Evolutionary conservation across 2,329 filamentous ascomycete species (phyloP), one percentile per base, ranked within the genome.

Genomic region (Escovopsis sp.): DNA sequence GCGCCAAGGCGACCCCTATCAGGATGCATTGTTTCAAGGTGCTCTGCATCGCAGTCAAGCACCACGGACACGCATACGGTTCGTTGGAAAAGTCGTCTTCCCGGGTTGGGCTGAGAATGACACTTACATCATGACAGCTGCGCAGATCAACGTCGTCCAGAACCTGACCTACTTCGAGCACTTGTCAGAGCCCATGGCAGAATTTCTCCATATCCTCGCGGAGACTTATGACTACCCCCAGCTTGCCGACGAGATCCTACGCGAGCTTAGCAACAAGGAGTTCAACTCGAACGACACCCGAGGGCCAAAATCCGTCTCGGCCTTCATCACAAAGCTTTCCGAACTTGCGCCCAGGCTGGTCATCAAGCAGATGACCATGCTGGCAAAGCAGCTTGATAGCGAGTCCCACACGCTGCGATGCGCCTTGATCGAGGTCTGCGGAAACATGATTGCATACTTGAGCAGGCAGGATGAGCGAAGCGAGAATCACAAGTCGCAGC

Each of bases 151-250:
- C 38, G 94, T 98, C 55, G 88, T 96, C 43, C 91, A 98, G 61
- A 96, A 91, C 57, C 66, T 98, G 51, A 94, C 91, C 5, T 98
- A 98, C 59, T 98, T 96, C 55, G 91, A 98, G 63, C 91, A 98
- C 61, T 67, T 98, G n/a, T 89, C 91, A 1, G 91, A 98, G 57
- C 91, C 91, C 1, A 98, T 98, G 91, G 91, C 91, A 30, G 93
- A 98, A 59, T 94, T 98, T 54, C 68, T 98, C 4, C 86, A 96
- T 54, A 98, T 96, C 55, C 70, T 98, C 26, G 82, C 88, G 1
- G 88, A 96, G 59, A 89, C 95, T 66, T 98, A 96, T 65, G 91
- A 98, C 63, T 94, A 96, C 58, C 85, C 88, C 12, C 91, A 98
- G 56, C 72, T 98, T 8, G 82, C 87, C 4, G 91, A 95, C 58